Evolutionary conservation across 345 rosid species (phyloP).

Genomic region (Murraya koenigii): DNA sequence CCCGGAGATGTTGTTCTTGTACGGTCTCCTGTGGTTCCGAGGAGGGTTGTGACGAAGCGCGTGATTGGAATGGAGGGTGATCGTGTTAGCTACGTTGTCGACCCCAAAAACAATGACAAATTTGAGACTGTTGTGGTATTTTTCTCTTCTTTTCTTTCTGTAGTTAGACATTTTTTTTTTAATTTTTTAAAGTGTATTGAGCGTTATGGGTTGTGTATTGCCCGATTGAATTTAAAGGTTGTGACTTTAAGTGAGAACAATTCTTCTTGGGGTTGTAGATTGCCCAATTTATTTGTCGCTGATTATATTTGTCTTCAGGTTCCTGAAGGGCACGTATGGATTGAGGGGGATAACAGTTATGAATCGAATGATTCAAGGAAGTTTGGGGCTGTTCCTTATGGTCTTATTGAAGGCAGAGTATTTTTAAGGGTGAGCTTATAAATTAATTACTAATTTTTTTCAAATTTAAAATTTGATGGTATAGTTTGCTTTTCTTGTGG

Average conservation of each 20-base stretch:
- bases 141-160: neutral
- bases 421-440: constrained; percentile 56
- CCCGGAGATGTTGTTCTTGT: constrained; percentile 67
- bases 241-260: neutral
- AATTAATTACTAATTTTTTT: neutral
- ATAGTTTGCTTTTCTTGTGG: neutral
- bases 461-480: neutral
- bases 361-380: constrained; percentile 62
- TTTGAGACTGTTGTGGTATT: constrained; percentile 49
- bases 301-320: constrained; percentile 38
- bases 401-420: constrained; percentile 61
- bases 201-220: neutral
- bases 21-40: constrained; percentile 57
- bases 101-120: constrained; percentile 38
- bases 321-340: constrained; percentile 72
- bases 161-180: no score
- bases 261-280: neutral
- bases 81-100: constrained; percentile 42
- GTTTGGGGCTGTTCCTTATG: constrained; percentile 75
- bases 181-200: no score
- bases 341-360: constrained; percentile 65
- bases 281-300: neutral
- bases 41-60: constrained; percentile 47
- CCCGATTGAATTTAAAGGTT: constrained; percentile 4
- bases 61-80: constrained; percentile 65